A percentile compares a stretch with the other conserved stretches of the same genome.
phyloP scores from a whole-genome alignment of 768 basidiomycete species.

The Rhizopogon vinicolor region DNA sequence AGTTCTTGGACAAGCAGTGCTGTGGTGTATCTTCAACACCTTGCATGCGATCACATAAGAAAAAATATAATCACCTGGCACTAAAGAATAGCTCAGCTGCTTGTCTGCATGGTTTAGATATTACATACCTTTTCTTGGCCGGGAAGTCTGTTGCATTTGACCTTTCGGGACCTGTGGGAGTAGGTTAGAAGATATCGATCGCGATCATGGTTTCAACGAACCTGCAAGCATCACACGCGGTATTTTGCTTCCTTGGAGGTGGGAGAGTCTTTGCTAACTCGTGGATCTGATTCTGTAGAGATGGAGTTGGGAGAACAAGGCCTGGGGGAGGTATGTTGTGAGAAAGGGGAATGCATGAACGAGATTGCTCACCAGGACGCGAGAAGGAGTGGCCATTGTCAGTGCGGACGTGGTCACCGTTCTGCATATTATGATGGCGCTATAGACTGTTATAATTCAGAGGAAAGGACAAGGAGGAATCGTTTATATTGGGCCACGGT shows the following conservation, averaged over 20 bases:
- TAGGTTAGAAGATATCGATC: constrained; percentile 7
- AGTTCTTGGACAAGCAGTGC: constrained; percentile 86
- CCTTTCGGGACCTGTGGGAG: constrained; percentile 67
- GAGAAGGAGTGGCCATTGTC: constrained; percentile 25
- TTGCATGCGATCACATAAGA: not conserved
- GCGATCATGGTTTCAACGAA: constrained; percentile 20
- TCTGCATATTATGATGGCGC: constrained; percentile 25
- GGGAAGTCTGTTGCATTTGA: constrained; percentile 81
- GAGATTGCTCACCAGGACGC: constrained; percentile 20
- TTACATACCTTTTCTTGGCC: constrained; percentile 73
- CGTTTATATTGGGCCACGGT: not conserved
- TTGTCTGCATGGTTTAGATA: constrained; percentile 8
- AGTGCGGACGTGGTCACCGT: constrained; percentile 13
- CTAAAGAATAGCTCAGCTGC: constrained; percentile 26
- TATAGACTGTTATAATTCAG: constrained; percentile 22
- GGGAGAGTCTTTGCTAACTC: constrained; percentile 77
- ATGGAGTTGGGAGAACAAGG: constrained; percentile 57
- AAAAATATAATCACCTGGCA: constrained; percentile 51
- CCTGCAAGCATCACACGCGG: constrained; percentile 93
- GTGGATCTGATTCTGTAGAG: constrained; percentile 78
- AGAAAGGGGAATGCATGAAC: not conserved
- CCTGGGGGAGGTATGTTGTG: constrained; percentile 31
- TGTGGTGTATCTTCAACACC: constrained; percentile 24
- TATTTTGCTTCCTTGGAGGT: constrained; percentile 88
- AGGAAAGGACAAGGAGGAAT: constrained; percentile 15